Percentiles rank a stretch among this genome's conserved stretches.
These are phyloP conservation scores for Adansonia madagascariensis DNA, from an alignment of 441 rosid genomes.

Conservation along the genomic window DNA sequence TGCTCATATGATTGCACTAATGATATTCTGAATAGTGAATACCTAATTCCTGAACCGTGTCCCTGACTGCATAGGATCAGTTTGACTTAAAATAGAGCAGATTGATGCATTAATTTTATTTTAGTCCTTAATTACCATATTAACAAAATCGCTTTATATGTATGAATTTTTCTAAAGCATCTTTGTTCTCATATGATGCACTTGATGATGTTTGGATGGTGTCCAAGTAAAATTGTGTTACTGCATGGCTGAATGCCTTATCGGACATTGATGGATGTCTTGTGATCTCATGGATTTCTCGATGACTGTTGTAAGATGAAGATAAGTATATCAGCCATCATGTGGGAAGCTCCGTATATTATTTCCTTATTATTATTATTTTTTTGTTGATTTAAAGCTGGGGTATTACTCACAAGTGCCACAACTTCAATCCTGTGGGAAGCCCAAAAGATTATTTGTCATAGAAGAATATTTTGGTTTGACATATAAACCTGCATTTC, in stretches of 20 bases:
- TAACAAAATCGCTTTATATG: not conserved
- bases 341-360: not conserved
- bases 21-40: not conserved
- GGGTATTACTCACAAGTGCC: not conserved
- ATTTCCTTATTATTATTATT: not conserved
- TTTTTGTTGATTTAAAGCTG: not conserved
- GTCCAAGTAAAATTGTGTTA: conserved; percentile 32
- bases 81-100: not conserved
- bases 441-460: not conserved
- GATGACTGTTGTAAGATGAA: conserved; percentile 30
- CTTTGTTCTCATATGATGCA: conserved; percentile 22
- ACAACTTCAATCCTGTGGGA: not conserved
- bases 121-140: not conserved
- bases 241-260: conserved; percentile 28
- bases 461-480: not conserved
- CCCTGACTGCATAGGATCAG: not conserved
- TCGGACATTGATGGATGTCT: conserved; percentile 27
- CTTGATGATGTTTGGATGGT: conserved; percentile 26
- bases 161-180: not conserved
- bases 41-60: not conserved
- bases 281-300: conserved; percentile 27
- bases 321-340: conserved; percentile 23
- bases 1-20: not conserved
- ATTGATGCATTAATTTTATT: not conserved
- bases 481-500: not conserved